Evolutionary conservation across 345 rosid genomes (phyloP).

Genomic region (Trapa incisa): DNA sequence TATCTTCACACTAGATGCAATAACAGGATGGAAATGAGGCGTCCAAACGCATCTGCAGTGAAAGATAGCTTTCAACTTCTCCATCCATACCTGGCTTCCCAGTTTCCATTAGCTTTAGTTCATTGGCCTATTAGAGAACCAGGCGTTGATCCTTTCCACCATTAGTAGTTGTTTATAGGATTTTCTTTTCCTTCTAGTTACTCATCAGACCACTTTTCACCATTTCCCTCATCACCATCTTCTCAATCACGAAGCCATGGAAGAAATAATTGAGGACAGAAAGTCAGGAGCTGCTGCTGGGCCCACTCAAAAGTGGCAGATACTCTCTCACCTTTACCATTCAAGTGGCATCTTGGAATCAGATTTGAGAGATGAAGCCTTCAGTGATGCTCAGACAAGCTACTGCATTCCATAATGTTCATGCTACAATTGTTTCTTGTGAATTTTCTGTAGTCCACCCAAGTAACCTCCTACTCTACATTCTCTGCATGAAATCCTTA

Average conservation of each 20-base stretch:
- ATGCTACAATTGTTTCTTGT: background rate
- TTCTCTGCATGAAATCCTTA: no score
- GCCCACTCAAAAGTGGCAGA: background rate
- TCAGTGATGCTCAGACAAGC: background rate
- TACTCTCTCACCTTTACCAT: no score
- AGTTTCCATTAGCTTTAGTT: background rate
- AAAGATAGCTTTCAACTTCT: constrained; percentile 34
- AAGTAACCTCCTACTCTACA: background rate
- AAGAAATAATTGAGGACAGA: constrained; percentile 16
- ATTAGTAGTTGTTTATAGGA: background rate
- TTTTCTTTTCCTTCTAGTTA: background rate
- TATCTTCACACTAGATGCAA: background rate
- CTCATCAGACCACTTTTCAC: background rate
- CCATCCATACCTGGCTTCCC: background rate
- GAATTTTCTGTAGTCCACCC: background rate
- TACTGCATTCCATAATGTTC: background rate
- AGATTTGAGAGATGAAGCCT: background rate
- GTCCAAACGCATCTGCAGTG: constrained; percentile 92
- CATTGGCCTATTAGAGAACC: background rate
- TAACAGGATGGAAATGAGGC: constrained; percentile 90
- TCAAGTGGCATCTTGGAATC: background rate
- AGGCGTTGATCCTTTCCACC: background rate
- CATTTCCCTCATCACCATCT: constrained; percentile 38
- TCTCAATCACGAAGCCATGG: constrained; percentile 51
- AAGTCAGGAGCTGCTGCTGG: background rate